Percentiles rank a stretch among this genome's conserved stretches.
Evolutionary conservation across 75 land plant species (phyloP).

Genomic region (Picea glauca): DNA sequence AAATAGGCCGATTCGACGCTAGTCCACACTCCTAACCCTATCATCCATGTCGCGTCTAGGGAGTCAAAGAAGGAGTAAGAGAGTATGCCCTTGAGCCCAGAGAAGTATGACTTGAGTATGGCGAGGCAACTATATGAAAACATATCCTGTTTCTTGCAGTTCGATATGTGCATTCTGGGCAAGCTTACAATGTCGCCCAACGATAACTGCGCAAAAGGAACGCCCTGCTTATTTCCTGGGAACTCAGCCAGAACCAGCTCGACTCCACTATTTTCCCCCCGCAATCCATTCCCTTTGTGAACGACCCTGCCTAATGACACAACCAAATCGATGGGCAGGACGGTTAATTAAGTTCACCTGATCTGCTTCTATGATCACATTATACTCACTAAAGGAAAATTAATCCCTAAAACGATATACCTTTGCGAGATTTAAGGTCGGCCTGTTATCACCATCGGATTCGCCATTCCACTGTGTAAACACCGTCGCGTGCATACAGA

Average conservation of each 20-base stretch:
- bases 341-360: neutral
- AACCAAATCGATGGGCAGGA: neutral
- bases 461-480: neutral
- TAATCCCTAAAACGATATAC: neutral
- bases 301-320: neutral
- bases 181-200: constrained; percentile 7
- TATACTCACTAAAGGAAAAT: too few relatives aligned
- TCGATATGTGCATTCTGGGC: neutral
- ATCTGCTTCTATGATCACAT: neutral
- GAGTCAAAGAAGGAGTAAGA: constrained; percentile 5
- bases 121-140: constrained; percentile 13
- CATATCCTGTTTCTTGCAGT: neutral
- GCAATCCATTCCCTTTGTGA: neutral
- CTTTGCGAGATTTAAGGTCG: neutral
- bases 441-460: neutral
- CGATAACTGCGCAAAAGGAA: neutral
- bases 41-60: neutral
- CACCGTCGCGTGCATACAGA: neutral
- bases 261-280: neutral
- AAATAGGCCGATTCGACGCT: neutral
- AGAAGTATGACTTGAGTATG: constrained; percentile 9
- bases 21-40: constrained; percentile 9
- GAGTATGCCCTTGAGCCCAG: neutral
- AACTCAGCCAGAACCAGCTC: neutral
- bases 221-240: neutral